Percentiles rank a stretch among this genome's conserved stretches.
Conservation (phyloP, 305 asterid genomes). For the Coffea humblotiana region DNA sequence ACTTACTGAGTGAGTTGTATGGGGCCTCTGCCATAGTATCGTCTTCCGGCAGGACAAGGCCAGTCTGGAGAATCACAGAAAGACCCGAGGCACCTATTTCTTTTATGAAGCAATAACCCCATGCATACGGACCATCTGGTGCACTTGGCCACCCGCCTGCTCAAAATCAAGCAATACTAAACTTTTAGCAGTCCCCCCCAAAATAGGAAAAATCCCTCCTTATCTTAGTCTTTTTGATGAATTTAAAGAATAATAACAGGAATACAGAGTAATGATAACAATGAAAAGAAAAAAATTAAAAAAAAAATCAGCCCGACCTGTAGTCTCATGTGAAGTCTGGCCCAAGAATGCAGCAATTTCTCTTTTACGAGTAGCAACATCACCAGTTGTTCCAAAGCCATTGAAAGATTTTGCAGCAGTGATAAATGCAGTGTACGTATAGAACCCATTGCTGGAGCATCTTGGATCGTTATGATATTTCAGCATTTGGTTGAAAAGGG, state of each 20-base stretch:
- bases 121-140: conserved; percentile 33
- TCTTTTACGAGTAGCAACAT: conserved; percentile 22
- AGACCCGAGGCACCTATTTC: conserved; percentile 9
- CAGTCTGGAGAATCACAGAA: conserved; percentile 9
- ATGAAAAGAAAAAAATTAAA: neutral
- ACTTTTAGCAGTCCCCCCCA: too few relatives aligned
- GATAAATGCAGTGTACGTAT: conserved; percentile 31
- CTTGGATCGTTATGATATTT: conserved; percentile 19
- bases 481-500: conserved; percentile 25
- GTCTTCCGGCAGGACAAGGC: conserved; percentile 20
- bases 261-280: too few relatives aligned
- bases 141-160: conserved; percentile 29
- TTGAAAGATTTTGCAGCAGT: conserved; percentile 30
- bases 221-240: too few relatives aligned
- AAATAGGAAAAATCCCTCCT: too few relatives aligned
- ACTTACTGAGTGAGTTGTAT: conserved; percentile 31
- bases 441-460: conserved; percentile 32
- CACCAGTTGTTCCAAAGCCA: conserved; percentile 38
- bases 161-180: too few relatives aligned
- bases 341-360: conserved; percentile 36
- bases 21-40: conserved; percentile 38
- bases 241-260: too few relatives aligned
- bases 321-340: conserved; percentile 36
- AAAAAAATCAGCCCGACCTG: conserved; percentile 18
- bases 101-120: conserved; percentile 35